Conservation (phyloP, 2,329 filamentous ascomycete genomes). For the Penicillium sp. region DNA sequence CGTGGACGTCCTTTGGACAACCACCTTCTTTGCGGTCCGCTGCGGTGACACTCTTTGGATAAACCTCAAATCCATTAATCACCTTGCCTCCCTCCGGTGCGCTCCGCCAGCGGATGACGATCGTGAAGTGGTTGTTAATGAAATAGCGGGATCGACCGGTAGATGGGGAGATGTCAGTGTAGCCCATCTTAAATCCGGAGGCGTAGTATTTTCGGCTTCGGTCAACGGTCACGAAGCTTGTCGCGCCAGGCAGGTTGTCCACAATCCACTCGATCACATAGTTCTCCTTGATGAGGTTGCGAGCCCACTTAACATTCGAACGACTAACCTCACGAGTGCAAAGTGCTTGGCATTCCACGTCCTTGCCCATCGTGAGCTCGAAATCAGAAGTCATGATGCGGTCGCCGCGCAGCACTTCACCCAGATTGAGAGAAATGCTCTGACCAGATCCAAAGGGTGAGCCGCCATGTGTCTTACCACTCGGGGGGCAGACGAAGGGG, state of each 20-base stretch:
- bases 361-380: slow-evolving; percentile 73
- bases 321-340: slow-evolving; percentile 68
- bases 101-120: slow-evolving; percentile 75
- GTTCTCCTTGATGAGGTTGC: slow-evolving; percentile 71
- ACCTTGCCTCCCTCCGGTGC: slow-evolving; percentile 74
- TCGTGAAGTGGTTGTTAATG: slow-evolving; percentile 84
- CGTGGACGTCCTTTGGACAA: slow-evolving; percentile 67
- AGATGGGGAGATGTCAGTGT: slow-evolving; percentile 63
- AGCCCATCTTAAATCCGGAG: slow-evolving; percentile 84
- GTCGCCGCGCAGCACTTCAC: slow-evolving; percentile 83
- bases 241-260: slow-evolving; percentile 85
- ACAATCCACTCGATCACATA: slow-evolving; percentile 94
- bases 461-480: slow-evolving; percentile 64
- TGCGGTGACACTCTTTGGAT: slow-evolving; percentile 76
- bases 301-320: slow-evolving; percentile 65
- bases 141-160: slow-evolving; percentile 67
- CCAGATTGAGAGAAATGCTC: slow-evolving; percentile 78
- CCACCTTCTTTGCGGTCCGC: slow-evolving; percentile 62
- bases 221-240: slow-evolving; percentile 83
- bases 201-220: slow-evolving; percentile 85
- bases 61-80: slow-evolving; percentile 86
- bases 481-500: slow-evolving; percentile 81
- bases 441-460: slow-evolving; percentile 72
- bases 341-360: slow-evolving; percentile 70
- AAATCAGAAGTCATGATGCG: slow-evolving; percentile 83